phyloP scores from a whole-genome alignment of 129 eudicot species.

The Ambrosia trifida region DNA sequence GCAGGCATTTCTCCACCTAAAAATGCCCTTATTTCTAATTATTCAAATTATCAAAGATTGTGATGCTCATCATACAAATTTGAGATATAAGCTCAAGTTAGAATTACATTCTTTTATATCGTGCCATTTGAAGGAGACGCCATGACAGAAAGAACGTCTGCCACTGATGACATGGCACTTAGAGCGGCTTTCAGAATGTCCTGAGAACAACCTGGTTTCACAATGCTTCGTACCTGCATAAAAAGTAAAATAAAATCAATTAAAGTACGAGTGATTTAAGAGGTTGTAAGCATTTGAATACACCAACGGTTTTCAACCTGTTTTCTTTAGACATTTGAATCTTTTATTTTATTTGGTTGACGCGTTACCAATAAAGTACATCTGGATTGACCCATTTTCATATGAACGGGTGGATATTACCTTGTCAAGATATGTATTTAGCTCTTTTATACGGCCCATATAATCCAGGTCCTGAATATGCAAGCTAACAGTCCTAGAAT shows the following conservation, averaged over 20 bases:
- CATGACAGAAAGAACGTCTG: slow-evolving; percentile 73
- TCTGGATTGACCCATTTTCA: neutral
- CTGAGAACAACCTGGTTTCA: slow-evolving; percentile 95
- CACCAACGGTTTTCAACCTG: too few species aligned
- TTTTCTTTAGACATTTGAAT: too few species aligned
- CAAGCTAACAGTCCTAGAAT: slow-evolving; percentile 74
- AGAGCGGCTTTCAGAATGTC: slow-evolving; percentile 84
- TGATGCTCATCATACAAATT: slow-evolving; percentile 23
- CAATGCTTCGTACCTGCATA: slow-evolving; percentile 73
- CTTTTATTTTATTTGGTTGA: neutral
- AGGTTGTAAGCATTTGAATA: neutral
- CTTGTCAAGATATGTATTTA: slow-evolving; percentile 81
- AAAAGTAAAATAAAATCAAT: neutral
- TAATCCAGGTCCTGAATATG: slow-evolving; percentile 93
- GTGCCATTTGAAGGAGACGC: slow-evolving; percentile 59
- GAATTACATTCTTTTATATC: slow-evolving; percentile 15
- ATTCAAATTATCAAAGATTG: slow-evolving; percentile 30
- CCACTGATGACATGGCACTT: slow-evolving; percentile 82
- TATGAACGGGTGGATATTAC: slow-evolving; percentile 30
- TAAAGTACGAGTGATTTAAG: neutral
- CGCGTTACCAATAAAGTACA: neutral
- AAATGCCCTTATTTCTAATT: slow-evolving; percentile 20
- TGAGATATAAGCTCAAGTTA: neutral
- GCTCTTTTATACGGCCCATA: slow-evolving; percentile 94
- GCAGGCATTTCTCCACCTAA: slow-evolving; percentile 12